These are phyloP conservation scores for Trypanosoma cruzi DNA, from an alignment of 208 protist species.

Conservation along the genomic window DNA sequence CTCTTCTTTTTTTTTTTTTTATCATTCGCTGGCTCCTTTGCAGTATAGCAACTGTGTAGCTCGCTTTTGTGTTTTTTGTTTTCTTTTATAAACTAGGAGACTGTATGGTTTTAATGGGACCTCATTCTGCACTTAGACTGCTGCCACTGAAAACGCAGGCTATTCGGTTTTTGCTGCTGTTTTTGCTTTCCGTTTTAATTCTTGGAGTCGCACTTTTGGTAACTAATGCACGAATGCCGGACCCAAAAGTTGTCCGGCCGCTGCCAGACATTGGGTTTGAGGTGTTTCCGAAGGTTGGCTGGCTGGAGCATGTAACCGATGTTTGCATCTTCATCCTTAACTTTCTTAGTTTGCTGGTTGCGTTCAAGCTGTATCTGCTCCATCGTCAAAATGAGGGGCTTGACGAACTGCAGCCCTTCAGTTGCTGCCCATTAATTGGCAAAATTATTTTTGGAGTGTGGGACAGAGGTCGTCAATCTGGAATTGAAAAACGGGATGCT, in stretches of 20 bases:
- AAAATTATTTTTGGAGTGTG: constrained; percentile 49
- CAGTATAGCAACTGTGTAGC: no score
- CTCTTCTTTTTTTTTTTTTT: neutral
- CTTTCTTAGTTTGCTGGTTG: constrained; percentile 34
- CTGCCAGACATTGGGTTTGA: constrained; percentile 83
- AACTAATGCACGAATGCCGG: constrained; percentile 80
- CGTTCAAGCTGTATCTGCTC: constrained; percentile 73
- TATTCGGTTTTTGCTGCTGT: constrained; percentile 55
- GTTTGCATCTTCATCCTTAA: constrained; percentile 62
- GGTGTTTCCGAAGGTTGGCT: constrained; percentile 46
- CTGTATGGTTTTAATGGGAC: neutral
- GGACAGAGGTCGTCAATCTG: constrained; percentile 14
- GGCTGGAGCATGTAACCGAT: constrained; percentile 53
- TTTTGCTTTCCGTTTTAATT: constrained; percentile 57
- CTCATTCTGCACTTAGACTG: constrained; percentile 20
- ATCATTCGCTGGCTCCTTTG: neutral
- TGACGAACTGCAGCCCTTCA: constrained; percentile 24
- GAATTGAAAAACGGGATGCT: constrained; percentile 20
- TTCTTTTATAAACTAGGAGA: neutral
- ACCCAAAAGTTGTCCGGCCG: constrained; percentile 49
- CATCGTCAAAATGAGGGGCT: constrained; percentile 35
- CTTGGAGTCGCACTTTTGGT: constrained; percentile 63
- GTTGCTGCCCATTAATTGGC: constrained; percentile 28
- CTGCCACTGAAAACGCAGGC: constrained; percentile 74
- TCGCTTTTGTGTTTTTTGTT: neutral